Evolutionary conservation across 179 eudicot species (phyloP), one percentile per base, ranked within the genome.

Genomic region (Pouteria campechiana): DNA sequence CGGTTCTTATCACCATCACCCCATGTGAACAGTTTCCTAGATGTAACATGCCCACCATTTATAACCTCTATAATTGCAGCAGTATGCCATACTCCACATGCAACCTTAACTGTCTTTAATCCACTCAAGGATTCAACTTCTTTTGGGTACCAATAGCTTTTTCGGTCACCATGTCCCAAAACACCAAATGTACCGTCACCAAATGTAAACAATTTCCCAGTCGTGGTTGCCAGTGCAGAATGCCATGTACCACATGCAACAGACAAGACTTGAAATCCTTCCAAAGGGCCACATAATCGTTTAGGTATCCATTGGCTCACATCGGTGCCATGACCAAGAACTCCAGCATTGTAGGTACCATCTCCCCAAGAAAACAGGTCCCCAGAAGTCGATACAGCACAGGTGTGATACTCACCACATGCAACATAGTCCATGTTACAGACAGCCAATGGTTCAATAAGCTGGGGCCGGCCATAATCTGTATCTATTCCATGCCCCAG

Each of bases 81-180:
- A 34, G 94, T 83, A 31, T 87, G 96, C 96, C 96, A 87, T 39
- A 79, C 63, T 24, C 96, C 96, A 58, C 94, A 83, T 1, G 94
- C 80, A 34, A 87, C 90, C 35, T 81, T 81, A 3, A 79, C 40
- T n/a, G 94, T 65, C 60, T 58, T 83, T 16, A 71, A 44, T 25
- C 83, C 85, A 28, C 30, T 60, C 45, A 86, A 46, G 22, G 63
- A 69, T 16, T 65, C 54, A 42, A 87, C 90, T 70, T 79, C 90
- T 40, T 48, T 87, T 17, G 96, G 96, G 32, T 57, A 63, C 30
- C 72, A 41, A 46, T 68, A 58, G 50, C 70, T 79, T 42, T 69
- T 69, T 32, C 81, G 67, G 34, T 83, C 70, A 24, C 96, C 87
- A 51, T 87, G 96, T 1, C 96, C 96, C 21, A 87, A 56, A 18